These are phyloP conservation scores for Theobroma cacao DNA, from an alignment of 345 rosid genomes.

Conservation along the genomic window DNA sequence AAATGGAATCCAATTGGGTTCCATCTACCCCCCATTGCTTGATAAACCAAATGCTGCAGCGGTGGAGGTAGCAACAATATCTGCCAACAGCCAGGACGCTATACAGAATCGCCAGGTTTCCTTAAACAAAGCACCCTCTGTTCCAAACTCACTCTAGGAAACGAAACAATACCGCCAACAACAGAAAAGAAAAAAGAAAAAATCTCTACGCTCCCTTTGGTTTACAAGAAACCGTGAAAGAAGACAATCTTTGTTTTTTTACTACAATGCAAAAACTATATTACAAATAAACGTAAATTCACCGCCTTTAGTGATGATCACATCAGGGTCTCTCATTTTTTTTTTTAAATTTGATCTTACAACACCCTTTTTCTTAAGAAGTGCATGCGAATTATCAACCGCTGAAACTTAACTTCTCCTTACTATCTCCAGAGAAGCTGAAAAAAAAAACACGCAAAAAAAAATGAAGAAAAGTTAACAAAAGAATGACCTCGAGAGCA, in stretches of 20 bases:
- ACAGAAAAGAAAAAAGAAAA: slow-evolving; percentile 1
- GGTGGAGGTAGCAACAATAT: slow-evolving; percentile 40
- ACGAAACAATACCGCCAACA: slow-evolving; percentile 17
- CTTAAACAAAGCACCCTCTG: slow-evolving; percentile 22
- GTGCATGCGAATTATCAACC: slow-evolving; percentile 26
- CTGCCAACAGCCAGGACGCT: slow-evolving; percentile 36
- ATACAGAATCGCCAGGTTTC: slow-evolving; percentile 67
- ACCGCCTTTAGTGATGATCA: slow-evolving; percentile 27
- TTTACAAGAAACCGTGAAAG: not conserved
- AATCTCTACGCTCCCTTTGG: not conserved
- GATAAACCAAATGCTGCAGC: slow-evolving; percentile 34
- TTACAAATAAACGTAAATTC: slow-evolving; percentile 34
- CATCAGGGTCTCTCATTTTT: slow-evolving; percentile 65
- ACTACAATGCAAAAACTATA: slow-evolving; percentile 29
- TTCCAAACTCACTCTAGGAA: slow-evolving; percentile 20
- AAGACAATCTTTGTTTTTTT: not conserved
- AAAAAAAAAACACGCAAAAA: not conserved
- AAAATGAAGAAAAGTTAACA: not conserved
- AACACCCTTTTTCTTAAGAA: slow-evolving; percentile 37
- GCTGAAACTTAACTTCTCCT: slow-evolving; percentile 31
- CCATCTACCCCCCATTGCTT: slow-evolving; percentile 82
- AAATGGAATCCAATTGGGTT: slow-evolving; percentile 56
- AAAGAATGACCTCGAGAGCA: slow-evolving; percentile 54
- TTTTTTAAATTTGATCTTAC: slow-evolving; percentile 22
- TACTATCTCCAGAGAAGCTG: slow-evolving; percentile 24